Base-by-base conservation (phyloP, 1,284 basidiomycete genomes). In the Trichosporon sp. region DNA sequence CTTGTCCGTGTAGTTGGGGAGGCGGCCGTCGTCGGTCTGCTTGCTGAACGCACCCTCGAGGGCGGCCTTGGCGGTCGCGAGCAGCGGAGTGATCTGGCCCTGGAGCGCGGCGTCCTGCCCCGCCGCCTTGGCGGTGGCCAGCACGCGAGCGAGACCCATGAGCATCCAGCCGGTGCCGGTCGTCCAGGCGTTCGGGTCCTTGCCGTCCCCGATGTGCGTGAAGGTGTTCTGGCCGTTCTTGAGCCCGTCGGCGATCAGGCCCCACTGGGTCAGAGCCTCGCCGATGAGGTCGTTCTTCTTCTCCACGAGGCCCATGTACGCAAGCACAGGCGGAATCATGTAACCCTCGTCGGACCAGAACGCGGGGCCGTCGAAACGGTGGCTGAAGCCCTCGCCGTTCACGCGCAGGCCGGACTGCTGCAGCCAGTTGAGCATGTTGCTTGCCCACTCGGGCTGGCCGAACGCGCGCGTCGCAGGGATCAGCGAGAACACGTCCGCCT, bases 301-400 rank as follows among this genome's bases (percentile, higher is more conserved):
- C 1, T 83, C 84, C 56, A 85, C 83, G 0, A 84, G 85, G 15
- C 86, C 88, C 68, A 87, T 85, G 65, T 75, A 88, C 0, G 87
- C 88, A 3, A 88, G 78, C 78, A 88, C 88, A 0, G 88, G 88
- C 4, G 87, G 86, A 6, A 86, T 87, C 88, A 89, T 89, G 76
- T 86, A 89, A 0, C 88, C 82, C 72, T 78, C 84, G 76, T 89
- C 88, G 25, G 87, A 83, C 88, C 88, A 84, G 23, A 80, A 72
- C 67, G 88, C 77, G 23, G 70, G 68, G 64, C 78, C 71, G 42
- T 74, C 71, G n/a, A 72, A 73, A 29, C 80, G 76, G 68, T 75
- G 74, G 21, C 75, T 76, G 62, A 13, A 42, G 13, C 3, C 2
- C 13, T 6, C 38, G 38, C 38, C 5, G 3, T n/a, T 3, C 13